These are phyloP conservation scores for Tolypocladium album DNA, from an alignment of 2,329 filamentous ascomycete species.

Conservation along the genomic window DNA sequence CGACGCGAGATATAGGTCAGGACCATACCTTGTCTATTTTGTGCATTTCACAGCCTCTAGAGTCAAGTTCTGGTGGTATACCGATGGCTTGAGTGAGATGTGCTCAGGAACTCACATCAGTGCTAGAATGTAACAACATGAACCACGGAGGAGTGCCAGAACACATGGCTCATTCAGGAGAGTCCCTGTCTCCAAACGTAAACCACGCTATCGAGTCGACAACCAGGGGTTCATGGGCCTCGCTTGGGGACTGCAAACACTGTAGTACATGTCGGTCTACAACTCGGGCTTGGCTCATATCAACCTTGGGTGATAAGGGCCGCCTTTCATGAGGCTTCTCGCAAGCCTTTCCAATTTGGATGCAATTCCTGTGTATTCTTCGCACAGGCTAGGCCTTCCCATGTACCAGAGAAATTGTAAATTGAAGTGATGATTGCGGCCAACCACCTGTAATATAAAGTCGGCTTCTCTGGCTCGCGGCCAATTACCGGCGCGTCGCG, in stretches of 20 bases:
- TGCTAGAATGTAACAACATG: background rate
- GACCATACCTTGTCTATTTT: background rate
- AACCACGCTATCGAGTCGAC: background rate
- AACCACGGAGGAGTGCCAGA: background rate
- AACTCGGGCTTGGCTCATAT: background rate
- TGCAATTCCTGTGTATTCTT: background rate
- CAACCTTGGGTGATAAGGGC: background rate
- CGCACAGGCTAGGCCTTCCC: background rate
- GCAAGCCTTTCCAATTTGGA: background rate
- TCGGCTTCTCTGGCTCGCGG: background rate
- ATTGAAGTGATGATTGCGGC: background rate
- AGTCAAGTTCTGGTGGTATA: background rate
- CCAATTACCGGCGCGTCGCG: no score
- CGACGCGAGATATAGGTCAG: background rate
- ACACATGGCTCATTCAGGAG: no score
- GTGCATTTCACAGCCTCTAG: background rate
- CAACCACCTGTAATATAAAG: background rate
- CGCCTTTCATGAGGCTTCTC: background rate
- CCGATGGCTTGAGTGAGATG: background rate
- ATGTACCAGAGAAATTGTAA: no score
- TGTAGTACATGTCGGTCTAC: background rate
- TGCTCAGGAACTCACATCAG: background rate
- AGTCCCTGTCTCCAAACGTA: background rate
- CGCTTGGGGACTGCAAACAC: background rate
- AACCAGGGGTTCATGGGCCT: background rate